These are phyloP conservation scores for Globisporangium canariense DNA, from an alignment of 352 stramenopile genomes.

Conservation along the genomic window DNA sequence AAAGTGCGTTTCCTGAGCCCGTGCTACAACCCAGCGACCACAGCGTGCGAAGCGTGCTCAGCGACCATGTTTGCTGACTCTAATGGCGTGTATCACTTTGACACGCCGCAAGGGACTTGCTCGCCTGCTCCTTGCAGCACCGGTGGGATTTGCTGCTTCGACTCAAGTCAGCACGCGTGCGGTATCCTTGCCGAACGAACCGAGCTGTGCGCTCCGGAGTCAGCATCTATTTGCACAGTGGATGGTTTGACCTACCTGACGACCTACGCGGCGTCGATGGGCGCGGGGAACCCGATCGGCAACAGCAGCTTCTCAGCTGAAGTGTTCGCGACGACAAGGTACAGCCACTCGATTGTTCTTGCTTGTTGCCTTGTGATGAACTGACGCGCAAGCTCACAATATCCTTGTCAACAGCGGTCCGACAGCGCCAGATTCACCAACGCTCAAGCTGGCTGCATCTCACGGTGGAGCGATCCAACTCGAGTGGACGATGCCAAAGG, in stretches of 20 bases:
- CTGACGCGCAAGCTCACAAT: not conserved
- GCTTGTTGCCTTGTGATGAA: not conserved
- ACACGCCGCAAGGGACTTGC: conserved; percentile 6
- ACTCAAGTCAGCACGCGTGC: conserved; percentile 19
- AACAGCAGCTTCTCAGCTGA: conserved; percentile 23
- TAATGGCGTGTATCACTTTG: conserved; percentile 1
- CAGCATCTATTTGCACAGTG: conserved; percentile 18
- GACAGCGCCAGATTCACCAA: conserved; percentile 24
- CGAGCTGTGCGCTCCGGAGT: conserved; percentile 15
- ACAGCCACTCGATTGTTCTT: not conserved
- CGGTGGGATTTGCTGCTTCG: conserved; percentile 18
- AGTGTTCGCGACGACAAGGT: conserved; percentile 23
- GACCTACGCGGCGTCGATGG: conserved; percentile 27
- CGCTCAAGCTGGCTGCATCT: conserved; percentile 17
- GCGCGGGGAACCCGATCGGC: conserved; percentile 31
- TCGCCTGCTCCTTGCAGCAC: conserved; percentile 7
- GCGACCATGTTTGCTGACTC: not conserved
- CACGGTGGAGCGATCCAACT: conserved; percentile 36
- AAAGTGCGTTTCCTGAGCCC: conserved; percentile 20
- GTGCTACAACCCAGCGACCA: conserved; percentile 19
- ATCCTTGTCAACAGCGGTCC: conserved; percentile 18
- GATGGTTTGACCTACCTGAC: conserved; percentile 28
- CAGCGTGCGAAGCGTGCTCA: conserved; percentile 25
- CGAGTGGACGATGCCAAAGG: conserved; percentile 30
- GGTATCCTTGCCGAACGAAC: conserved; percentile 16